phyloP scores from a whole-genome alignment of 495 filamentous ascomycete species.

The Talaromyces thailandensis region DNA sequence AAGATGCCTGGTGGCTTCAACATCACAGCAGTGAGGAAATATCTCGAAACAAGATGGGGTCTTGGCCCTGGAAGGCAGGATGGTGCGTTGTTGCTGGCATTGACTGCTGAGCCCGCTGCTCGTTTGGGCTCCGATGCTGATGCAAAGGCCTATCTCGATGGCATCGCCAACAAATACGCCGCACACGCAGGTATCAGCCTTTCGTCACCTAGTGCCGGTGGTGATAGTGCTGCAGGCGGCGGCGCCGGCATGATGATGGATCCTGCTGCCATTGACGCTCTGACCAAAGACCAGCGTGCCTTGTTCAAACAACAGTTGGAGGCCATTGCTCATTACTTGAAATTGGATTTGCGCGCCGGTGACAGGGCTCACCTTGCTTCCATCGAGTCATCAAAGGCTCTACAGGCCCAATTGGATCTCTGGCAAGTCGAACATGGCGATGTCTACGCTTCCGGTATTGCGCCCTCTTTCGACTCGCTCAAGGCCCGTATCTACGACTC shows the following conservation, averaged over 20 bases:
- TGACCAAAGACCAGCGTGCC: constrained; percentile 90
- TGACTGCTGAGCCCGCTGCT: constrained; percentile 84
- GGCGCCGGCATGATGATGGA: constrained; percentile 97
- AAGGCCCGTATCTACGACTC: constrained; percentile 98
- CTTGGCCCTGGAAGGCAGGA: constrained; percentile 83
- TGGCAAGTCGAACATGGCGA: constrained; percentile 96
- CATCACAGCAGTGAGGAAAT: constrained; percentile 89
- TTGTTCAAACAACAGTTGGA: constrained; percentile 98
- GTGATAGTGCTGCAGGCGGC: constrained; percentile 59
- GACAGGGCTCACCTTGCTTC: constrained; percentile 86
- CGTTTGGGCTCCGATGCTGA: constrained; percentile 84
- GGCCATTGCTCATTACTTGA: constrained; percentile 88
- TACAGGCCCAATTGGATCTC: constrained; percentile 88
- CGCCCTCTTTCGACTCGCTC: constrained; percentile 82
- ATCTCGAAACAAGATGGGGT: constrained; percentile 90
- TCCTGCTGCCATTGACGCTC: constrained; percentile 88
- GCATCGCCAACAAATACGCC: constrained; percentile 83
- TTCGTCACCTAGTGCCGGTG: constrained; percentile 64
- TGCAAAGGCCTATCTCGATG: constrained; percentile 85
- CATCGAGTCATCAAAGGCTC: constrained; percentile 70
- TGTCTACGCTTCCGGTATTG: constrained; percentile 89
- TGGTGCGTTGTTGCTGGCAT: constrained; percentile 75
- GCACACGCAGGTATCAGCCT: constrained; percentile 75
- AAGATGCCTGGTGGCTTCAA: constrained; percentile 99
- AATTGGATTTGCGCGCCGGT: constrained; percentile 89